Conservation (phyloP, 2,329 filamentous ascomycete species). For the Colletotrichum horii region DNA sequence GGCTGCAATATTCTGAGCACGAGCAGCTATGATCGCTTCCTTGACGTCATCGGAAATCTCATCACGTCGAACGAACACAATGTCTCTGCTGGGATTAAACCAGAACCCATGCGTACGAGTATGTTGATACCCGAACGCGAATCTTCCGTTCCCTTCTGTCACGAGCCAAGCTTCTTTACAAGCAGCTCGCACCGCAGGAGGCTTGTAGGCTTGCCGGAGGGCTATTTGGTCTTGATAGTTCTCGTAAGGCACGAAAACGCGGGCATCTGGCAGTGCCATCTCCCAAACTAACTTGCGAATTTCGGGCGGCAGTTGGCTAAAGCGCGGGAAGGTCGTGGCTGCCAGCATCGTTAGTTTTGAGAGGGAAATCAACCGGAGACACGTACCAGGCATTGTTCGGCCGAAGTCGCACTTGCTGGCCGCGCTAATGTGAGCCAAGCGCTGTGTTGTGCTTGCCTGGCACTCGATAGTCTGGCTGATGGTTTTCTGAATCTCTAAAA, state of each 20-base stretch:
- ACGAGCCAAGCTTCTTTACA: not conserved
- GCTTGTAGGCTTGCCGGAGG: not conserved
- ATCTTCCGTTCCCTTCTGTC: not conserved
- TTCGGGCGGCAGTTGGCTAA: not conserved
- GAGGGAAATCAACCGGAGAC: not conserved
- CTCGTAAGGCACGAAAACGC: constrained; percentile 26
- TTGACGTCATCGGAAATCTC: not conserved
- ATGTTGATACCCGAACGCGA: not conserved
- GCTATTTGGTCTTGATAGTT: not conserved
- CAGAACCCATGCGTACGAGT: not conserved
- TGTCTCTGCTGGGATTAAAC: not conserved
- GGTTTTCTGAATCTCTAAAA: not conserved
- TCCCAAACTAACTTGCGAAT: not conserved
- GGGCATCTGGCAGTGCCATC: not conserved
- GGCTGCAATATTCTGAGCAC: not conserved
- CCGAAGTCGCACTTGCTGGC: not conserved
- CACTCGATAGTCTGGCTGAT: not conserved
- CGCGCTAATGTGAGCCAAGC: fast-evolving
- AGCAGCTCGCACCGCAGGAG: not conserved
- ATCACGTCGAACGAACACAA: not conserved
- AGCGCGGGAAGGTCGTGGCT: not conserved
- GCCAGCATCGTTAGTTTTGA: not conserved
- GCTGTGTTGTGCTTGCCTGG: not conserved
- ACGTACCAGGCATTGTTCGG: not conserved
- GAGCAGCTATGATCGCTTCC: fast-evolving